Base-by-base conservation (phyloP, 2,329 filamentous ascomycete genomes). In the Daldinia eschscholtzii region DNA sequence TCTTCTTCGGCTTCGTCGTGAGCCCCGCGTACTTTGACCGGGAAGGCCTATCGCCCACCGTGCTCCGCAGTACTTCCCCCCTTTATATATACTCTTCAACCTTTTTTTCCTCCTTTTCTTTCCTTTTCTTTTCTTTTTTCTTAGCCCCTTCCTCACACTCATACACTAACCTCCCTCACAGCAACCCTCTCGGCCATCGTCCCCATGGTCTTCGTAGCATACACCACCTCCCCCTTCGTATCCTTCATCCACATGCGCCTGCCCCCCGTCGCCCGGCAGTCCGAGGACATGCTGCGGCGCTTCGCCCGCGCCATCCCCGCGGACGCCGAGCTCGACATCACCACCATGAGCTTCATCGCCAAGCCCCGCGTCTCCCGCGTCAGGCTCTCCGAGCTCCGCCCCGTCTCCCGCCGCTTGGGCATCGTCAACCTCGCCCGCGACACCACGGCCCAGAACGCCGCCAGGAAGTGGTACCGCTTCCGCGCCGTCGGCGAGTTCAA, bases 191-290 rank as follows among this genome's bases (percentile, higher is more conserved):
- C 85, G 68, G 89, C 91, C 72, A 77, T 90, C 41, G 79, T 92
- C 7, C 93, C 93, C 2, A 81, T 93, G 73, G 64, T 88, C 39
- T 88, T 90, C 74, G 84, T 93, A 23, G 83, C 86, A 39, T 91
- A 89, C 77, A 86, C 86, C 53, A 89, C 90, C 1, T 84, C 88
- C 0, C 91, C 93, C 2, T 92, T 92, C 75, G 92, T 95, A 6
- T 89, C 89, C 44, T 89, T 90, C 75, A 85, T 96, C 67, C 88
- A 92, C 78, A 81, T 96, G 57, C 86, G 87, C 23, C 83, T 94
- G 1, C 93, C 93, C 0, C 78, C 83, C 0, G 87, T 86, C 72
- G 92, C 91, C 15, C 88, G 91, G 50, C 79, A 83, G 42, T 91
- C 90, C 0, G 86, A 85, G 37, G 81, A 85, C 30, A 79, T 85